Conservation (phyloP, 208 protist genomes). For the Lotmaria passim region DNA sequence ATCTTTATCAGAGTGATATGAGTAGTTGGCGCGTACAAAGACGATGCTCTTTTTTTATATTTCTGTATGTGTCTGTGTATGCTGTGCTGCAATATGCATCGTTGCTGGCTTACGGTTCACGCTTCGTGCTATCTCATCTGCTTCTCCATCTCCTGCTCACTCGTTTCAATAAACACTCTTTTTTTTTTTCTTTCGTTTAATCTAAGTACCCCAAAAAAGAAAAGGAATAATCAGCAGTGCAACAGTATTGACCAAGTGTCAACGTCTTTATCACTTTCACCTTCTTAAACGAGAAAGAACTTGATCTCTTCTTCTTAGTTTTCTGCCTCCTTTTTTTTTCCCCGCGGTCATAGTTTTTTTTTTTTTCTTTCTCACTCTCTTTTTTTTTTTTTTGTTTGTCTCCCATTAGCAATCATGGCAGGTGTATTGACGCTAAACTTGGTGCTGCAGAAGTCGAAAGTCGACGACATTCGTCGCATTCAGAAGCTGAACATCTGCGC, state of each 20-base stretch:
- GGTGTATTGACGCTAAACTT: slow-evolving; percentile 84
- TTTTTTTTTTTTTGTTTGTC: too few species aligned
- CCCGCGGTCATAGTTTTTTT: neutral
- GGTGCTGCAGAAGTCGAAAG: slow-evolving; percentile 84
- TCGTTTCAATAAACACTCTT: neutral
- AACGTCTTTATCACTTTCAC: slow-evolving; percentile 23
- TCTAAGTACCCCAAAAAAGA: neutral
- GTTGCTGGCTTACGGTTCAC: too few species aligned
- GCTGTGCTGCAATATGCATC: too few species aligned
- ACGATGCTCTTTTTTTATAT: too few species aligned
- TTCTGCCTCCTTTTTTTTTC: slow-evolving; percentile 4
- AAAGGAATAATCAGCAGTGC: neutral
- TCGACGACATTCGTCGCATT: slow-evolving; percentile 79
- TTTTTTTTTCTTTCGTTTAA: neutral
- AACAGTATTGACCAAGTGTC: neutral
- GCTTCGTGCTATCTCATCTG: too few species aligned
- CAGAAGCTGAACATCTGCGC: slow-evolving; percentile 90
- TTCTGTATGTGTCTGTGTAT: too few species aligned
- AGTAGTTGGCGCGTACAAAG: too few species aligned
- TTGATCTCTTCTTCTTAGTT: slow-evolving; percentile 30
- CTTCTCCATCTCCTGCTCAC: too few species aligned
- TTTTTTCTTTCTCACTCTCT: slow-evolving; percentile 5
- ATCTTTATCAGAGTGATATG: too few species aligned
- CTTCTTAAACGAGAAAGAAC: slow-evolving; percentile 33
- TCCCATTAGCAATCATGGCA: slow-evolving; percentile 47